Base-by-base conservation (phyloP, 257 asterid species). In the Eustoma russellianum region DNA sequence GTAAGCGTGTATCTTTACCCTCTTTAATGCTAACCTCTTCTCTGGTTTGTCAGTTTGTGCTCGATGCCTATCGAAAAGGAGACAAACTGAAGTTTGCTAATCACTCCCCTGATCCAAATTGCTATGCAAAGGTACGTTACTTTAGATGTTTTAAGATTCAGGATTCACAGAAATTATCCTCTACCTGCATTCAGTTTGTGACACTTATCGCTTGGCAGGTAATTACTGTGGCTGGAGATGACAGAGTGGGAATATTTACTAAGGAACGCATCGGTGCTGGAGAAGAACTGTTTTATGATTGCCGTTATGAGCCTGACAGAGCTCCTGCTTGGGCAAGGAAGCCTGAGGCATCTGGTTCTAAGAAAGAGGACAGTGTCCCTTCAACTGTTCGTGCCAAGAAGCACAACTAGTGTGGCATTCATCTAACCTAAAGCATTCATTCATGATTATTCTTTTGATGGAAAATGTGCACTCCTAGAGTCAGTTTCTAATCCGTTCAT, bases 281-380 rank as follows among this genome's bases (percentile, higher is more conserved):
- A 44, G 97, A 88, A 69, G 97, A 92, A 69, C 73, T 92, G 61
- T 85, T 92, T 47, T 88, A 88, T 33, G 99, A 85, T 63, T 92
- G 88, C 49, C 83, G 86, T 7, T 92, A 92, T 18, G 94, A 79
- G 66, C 55, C 93, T 0, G 94, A 88, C 50, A 77, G 85, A 61
- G 93, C 90, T 61, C 97, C 90, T 44, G 90, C 84, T 5, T 92
- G 98, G 98, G 95, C 95, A 8, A 87, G 67, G 52, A 88, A 92
- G 65, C 98, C 95, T 0, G 95, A 85, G 79, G 71, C 83, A 34
- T 65, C 97, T 63, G 85, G 84, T 43, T 17, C 62, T 34, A 67
- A 57, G 51, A 64, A 65, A 57, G 81, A 75, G 7, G 72, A 64
- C 6, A 53, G 53, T 3, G 66, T 62, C 54, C 75, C 81, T 61